phyloP scores from a whole-genome alignment of 345 rosid species.

The Hirschfeldia incana region DNA sequence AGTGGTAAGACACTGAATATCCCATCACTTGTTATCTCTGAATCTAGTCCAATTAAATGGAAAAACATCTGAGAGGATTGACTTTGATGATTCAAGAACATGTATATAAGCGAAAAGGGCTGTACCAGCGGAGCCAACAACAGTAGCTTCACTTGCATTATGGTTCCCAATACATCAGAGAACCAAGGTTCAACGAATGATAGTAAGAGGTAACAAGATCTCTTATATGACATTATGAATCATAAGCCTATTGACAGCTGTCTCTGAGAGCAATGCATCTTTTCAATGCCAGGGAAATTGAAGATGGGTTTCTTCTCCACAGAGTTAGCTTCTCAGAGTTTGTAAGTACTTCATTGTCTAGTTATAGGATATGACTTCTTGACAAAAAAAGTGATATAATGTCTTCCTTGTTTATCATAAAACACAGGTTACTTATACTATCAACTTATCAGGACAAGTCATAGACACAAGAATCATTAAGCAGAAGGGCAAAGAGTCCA shows the following conservation, averaged over 20 bases:
- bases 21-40: neutral
- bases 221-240: neutral
- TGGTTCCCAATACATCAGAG: slow-evolving; percentile 32
- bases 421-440: slow-evolving; percentile 68
- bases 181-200: slow-evolving; percentile 17
- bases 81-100: slow-evolving; percentile 50
- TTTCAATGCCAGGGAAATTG: slow-evolving; percentile 44
- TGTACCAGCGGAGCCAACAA: slow-evolving; percentile 39
- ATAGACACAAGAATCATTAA: slow-evolving; percentile 43
- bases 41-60: neutral
- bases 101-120: slow-evolving; percentile 57
- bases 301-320: slow-evolving; percentile 75
- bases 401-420: neutral
- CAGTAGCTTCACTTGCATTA: slow-evolving; percentile 50
- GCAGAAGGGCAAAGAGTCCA: slow-evolving; percentile 49
- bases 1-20: slow-evolving; percentile 58
- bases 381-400: slow-evolving; percentile 2
- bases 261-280: slow-evolving; percentile 8
- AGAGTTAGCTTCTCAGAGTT: slow-evolving; percentile 60
- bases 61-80: slow-evolving; percentile 12
- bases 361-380: too few relatives aligned
- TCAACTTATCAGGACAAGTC: slow-evolving; percentile 52
- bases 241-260: neutral
- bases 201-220: slow-evolving; percentile 32
- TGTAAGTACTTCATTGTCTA: too few relatives aligned